Conservation (phyloP, 805 yeast species). For the Cyberlindnera euphorbiae region DNA sequence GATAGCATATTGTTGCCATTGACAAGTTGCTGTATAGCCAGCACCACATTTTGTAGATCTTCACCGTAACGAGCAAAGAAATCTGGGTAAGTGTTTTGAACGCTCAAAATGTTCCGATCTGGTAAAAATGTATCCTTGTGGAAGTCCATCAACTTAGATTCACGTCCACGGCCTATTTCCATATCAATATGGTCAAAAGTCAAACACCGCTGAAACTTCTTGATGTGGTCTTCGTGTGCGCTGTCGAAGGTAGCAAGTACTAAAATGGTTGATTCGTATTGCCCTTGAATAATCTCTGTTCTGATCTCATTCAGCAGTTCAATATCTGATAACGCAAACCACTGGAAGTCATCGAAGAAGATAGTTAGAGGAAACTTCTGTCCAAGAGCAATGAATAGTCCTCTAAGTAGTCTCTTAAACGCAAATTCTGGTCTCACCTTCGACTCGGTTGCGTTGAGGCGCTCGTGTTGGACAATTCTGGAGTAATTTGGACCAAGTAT, state of each 20-base stretch:
- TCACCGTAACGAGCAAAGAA: not conserved
- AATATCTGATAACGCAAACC: constrained; percentile 32
- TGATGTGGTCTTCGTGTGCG: constrained; percentile 7
- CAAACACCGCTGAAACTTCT: constrained; percentile 17
- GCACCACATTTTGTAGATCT: no score
- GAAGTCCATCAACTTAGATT: not conserved
- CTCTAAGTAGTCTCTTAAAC: constrained; percentile 38
- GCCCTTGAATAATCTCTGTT: constrained; percentile 22
- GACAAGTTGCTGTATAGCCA: not conserved
- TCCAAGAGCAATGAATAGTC: constrained; percentile 37
- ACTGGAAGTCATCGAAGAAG: constrained; percentile 42
- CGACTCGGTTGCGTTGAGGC: constrained; percentile 13
- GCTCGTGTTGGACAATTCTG: constrained; percentile 20
- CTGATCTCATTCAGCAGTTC: constrained; percentile 27
- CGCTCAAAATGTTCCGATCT: not conserved
- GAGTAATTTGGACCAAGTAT: constrained; percentile 40
- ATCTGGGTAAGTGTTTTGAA: constrained; percentile 6
- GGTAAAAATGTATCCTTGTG: constrained; percentile 4
- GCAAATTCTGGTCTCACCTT: constrained; percentile 34
- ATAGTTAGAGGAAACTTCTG: constrained; percentile 37
- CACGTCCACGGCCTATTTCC: constrained; percentile 3
- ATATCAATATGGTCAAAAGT: constrained; percentile 18
- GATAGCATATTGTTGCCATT: constrained; percentile 4
- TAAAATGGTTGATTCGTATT: constrained; percentile 23
- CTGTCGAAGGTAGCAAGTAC: constrained; percentile 24